phyloP scores from a whole-genome alignment of 2,329 filamentous ascomycete genomes.

The Colletotrichum chrysophilum region DNA sequence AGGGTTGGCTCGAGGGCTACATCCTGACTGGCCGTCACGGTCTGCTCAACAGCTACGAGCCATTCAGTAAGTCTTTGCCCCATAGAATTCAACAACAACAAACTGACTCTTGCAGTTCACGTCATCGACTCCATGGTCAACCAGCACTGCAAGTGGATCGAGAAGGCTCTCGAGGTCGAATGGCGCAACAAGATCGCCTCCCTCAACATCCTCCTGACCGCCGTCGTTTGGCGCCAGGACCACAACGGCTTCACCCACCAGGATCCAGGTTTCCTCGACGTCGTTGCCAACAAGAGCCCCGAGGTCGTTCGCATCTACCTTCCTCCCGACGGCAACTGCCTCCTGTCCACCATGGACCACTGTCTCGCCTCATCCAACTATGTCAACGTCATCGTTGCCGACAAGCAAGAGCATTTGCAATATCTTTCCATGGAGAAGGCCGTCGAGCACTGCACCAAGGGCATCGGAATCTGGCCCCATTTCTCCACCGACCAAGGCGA shows the following conservation, averaged over 20 bases:
- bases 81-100: background rate
- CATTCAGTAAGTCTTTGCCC: conserved; percentile 55
- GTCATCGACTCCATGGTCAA: conserved; percentile 88
- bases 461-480: conserved; percentile 78
- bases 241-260: conserved; percentile 87
- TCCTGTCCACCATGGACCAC: conserved; percentile 78
- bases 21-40: conserved; percentile 77
- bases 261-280: conserved; percentile 80
- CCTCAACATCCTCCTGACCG: conserved; percentile 80
- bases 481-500: conserved; percentile 72
- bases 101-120: conserved; percentile 51
- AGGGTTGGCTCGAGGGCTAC: conserved; percentile 84
- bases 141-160: conserved; percentile 82
- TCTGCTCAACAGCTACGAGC: conserved; percentile 81
- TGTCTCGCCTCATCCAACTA: conserved; percentile 77
- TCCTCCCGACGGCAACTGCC: conserved; percentile 79
- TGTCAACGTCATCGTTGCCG: conserved; percentile 80
- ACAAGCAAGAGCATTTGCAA: conserved; percentile 81
- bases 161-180: conserved; percentile 80
- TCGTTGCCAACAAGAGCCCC: conserved; percentile 80
- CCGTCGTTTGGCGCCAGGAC: conserved; percentile 82
- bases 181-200: conserved; percentile 78
- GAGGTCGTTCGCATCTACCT: conserved; percentile 83
- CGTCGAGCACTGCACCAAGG: conserved; percentile 78
- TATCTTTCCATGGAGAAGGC: conserved; percentile 77